Percentiles rank a stretch among this genome's conserved stretches.
These are phyloP conservation scores for Fragaria iinumae DNA, from an alignment of 306 rosid genomes.

Conservation along the genomic window DNA sequence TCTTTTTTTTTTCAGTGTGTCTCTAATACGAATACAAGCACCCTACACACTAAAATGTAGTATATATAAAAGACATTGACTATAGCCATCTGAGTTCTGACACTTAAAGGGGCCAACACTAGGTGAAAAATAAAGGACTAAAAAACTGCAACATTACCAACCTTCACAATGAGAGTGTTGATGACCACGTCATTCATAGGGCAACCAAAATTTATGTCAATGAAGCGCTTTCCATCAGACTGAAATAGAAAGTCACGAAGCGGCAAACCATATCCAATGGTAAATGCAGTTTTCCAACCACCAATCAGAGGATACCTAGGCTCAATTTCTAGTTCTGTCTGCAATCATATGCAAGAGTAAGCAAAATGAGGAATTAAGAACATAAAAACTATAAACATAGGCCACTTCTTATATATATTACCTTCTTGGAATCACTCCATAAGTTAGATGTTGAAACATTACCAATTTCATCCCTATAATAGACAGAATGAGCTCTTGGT, in stretches of 20 bases:
- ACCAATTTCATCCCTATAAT: conserved; percentile 94
- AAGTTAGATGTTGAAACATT: conserved; percentile 92
- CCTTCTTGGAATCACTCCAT: conserved; percentile 95
- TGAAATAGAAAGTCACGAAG: conserved; percentile 80
- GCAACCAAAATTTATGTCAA: conserved; percentile 75
- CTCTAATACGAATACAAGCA: not conserved
- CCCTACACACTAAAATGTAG: not conserved
- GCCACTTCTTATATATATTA: conserved; percentile 16
- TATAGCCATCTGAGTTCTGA: not conserved
- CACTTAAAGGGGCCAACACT: not conserved
- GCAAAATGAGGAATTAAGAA: conserved; percentile 22
- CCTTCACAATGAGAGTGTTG: conserved; percentile 79
- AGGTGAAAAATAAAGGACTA: not conserved
- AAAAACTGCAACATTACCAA: conserved; percentile 18
- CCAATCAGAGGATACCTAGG: conserved; percentile 97
- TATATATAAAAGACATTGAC: not conserved
- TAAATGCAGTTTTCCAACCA: conserved; percentile 92
- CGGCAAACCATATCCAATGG: conserved; percentile 92
- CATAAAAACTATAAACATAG: not conserved
- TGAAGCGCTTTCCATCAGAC: conserved; percentile 68
- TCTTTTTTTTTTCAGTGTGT: conserved; percentile 16
- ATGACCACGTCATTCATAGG: conserved; percentile 79
- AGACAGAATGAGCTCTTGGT: conserved; percentile 88
- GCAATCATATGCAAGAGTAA: conserved; percentile 29
- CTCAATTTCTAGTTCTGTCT: conserved; percentile 85